Percentiles rank a stretch among this genome's conserved stretches.
phyloP scores from a whole-genome alignment of 1,284 basidiomycete genomes.

The Naganishia liquefaciens region DNA sequence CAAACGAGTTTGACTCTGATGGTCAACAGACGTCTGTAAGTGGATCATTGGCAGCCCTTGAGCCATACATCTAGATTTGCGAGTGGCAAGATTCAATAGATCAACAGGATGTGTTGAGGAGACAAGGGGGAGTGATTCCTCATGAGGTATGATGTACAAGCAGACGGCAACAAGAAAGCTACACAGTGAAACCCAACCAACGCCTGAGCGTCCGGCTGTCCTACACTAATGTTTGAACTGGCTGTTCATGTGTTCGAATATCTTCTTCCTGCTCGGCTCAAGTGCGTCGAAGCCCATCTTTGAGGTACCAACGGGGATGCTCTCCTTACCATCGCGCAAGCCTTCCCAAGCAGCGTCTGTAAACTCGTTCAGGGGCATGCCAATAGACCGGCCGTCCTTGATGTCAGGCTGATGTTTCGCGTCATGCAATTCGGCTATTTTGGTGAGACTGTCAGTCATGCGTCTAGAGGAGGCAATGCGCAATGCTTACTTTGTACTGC shows the following conservation, averaged over 20 bases:
- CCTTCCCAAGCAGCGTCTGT: slow-evolving; percentile 58
- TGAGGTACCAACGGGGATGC: slow-evolving; percentile 53
- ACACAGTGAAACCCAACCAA: too few relatives aligned
- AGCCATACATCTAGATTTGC: too few relatives aligned
- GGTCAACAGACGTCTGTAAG: too few relatives aligned
- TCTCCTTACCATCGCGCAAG: slow-evolving; percentile 57
- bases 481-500: slow-evolving; percentile 48
- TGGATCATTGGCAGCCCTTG: too few relatives aligned
- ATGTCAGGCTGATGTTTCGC: slow-evolving; percentile 32
- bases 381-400: slow-evolving; percentile 26
- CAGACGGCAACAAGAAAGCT: too few relatives aligned
- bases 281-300: slow-evolving; percentile 34
- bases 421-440: slow-evolving; percentile 68
- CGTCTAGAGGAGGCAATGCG: slow-evolving; percentile 1
- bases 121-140: too few relatives aligned
- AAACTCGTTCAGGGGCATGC: slow-evolving; percentile 62
- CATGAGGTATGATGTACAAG: too few relatives aligned
- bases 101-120: too few relatives aligned
- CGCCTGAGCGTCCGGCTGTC: too few relatives aligned
- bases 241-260: slow-evolving; percentile 28
- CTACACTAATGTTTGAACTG: slow-evolving; percentile 26
- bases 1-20: too few relatives aligned
- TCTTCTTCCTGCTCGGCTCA: slow-evolving; percentile 32
- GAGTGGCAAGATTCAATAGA: too few relatives aligned
- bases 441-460: slow-evolving; percentile 53